These are phyloP conservation scores for Pichia manshurica DNA, from an alignment of 805 yeast species.

Conservation along the genomic window DNA sequence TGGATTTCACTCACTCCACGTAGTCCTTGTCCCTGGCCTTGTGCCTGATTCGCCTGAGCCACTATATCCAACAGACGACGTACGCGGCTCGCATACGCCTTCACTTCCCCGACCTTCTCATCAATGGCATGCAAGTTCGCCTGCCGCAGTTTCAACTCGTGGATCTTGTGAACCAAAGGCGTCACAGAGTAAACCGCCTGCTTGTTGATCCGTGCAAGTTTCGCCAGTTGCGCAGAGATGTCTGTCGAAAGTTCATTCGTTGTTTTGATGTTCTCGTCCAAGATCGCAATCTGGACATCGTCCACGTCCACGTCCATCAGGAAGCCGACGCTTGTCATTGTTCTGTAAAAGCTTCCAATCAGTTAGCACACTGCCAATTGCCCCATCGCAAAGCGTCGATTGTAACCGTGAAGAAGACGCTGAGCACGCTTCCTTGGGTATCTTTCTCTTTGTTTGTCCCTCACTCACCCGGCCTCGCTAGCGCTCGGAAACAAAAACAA, in stretches of 20 bases:
- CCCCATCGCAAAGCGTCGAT: too few species aligned
- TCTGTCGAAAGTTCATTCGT: conserved; percentile 50
- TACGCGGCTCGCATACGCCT: conserved; percentile 40
- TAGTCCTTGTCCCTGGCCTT: conserved; percentile 7
- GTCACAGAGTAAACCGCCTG: conserved; percentile 58
- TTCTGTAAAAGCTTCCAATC: too few species aligned
- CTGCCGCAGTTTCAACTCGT: conserved; percentile 48
- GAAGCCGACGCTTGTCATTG: background rate
- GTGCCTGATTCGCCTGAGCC: conserved; percentile 16
- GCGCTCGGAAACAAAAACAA: too few species aligned
- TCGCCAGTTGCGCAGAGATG: conserved; percentile 50
- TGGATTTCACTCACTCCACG: conserved; percentile 35
- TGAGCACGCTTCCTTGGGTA: too few species aligned
- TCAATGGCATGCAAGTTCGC: conserved; percentile 52
- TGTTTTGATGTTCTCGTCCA: conserved; percentile 64
- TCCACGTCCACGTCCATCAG: conserved; percentile 60
- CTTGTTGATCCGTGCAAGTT: conserved; percentile 47
- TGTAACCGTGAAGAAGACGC: too few species aligned
- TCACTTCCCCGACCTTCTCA: conserved; percentile 25
- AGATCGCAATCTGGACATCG: conserved; percentile 78
- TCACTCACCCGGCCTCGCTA: too few species aligned
- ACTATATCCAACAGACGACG: conserved; percentile 32
- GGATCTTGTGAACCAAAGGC: conserved; percentile 65
- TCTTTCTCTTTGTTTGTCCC: too few species aligned
- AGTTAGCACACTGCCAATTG: too few species aligned